Evolutionary conservation across 139 green algal genomes (phyloP).

Genomic region (Picochlorum costavermella): DNA sequence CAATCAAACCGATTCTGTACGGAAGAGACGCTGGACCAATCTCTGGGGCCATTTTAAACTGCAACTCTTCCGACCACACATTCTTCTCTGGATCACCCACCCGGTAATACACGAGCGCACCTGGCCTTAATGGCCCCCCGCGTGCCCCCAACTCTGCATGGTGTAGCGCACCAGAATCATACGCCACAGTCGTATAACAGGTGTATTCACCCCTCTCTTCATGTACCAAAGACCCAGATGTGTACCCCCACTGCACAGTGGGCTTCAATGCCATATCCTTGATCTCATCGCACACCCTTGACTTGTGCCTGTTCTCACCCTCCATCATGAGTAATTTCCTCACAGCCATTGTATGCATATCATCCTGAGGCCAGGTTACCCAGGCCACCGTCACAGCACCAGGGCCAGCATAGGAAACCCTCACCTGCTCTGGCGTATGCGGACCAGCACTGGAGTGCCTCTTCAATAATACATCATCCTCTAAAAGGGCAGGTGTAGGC

Average conservation of each 20-base stretch:
- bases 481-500: background rate
- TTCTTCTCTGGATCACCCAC: slow-evolving; percentile 22
- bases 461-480: slow-evolving; percentile 2
- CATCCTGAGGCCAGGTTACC: slow-evolving; percentile 22
- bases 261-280: slow-evolving; percentile 5
- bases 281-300: background rate
- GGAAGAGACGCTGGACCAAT: slow-evolving; percentile 20
- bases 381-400: slow-evolving; percentile 24
- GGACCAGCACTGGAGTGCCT: background rate
- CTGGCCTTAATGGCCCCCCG: slow-evolving; percentile 27
- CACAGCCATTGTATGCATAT: background rate
- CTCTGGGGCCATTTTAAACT: slow-evolving; percentile 33
- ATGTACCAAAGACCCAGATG: slow-evolving; percentile 1
- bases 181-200: slow-evolving; percentile 16
- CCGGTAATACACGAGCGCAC: slow-evolving; percentile 40
- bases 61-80: slow-evolving; percentile 24
- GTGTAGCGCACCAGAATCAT: slow-evolving; percentile 43
- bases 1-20: slow-evolving; percentile 44
- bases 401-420: slow-evolving; percentile 20
- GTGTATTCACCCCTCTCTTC: background rate
- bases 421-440: slow-evolving; percentile 20
- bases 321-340: background rate
- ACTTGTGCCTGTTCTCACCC: background rate
- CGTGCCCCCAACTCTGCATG: slow-evolving; percentile 21
- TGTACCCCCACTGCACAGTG: slow-evolving; percentile 12